Conservation (phyloP, 345 rosid species). For the Boechera stricta region DNA sequence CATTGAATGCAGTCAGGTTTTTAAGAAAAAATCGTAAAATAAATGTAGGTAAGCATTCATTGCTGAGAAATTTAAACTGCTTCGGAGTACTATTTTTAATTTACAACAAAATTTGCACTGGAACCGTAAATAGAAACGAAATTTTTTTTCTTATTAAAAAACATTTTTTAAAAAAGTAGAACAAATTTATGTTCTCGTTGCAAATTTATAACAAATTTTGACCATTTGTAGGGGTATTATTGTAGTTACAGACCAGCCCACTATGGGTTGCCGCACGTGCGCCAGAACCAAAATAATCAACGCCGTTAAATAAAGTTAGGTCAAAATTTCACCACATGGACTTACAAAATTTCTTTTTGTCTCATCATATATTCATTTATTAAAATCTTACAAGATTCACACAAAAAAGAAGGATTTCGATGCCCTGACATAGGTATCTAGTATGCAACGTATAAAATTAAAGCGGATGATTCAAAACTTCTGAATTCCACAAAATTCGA, state of each 20-base stretch:
- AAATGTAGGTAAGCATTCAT: constrained; percentile 23
- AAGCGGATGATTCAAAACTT: background rate
- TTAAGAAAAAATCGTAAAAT: constrained; percentile 1
- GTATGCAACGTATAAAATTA: background rate
- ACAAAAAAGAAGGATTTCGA: background rate
- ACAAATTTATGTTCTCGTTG: too few species aligned
- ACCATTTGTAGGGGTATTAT: constrained; percentile 8
- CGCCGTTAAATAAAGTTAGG: background rate
- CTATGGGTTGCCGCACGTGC: constrained; percentile 33
- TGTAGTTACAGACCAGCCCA: background rate
- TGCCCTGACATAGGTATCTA: background rate
- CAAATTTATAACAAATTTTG: background rate
- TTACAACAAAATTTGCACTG: too few species aligned
- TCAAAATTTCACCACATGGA: constrained; percentile 26
- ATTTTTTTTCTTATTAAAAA: too few species aligned
- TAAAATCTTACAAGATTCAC: background rate
- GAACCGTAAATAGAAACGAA: too few species aligned
- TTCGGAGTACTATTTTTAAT: background rate
- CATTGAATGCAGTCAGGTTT: constrained; percentile 10
- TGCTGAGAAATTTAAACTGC: background rate
- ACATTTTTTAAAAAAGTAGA: too few species aligned
- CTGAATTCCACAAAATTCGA: background rate
- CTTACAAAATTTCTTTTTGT: background rate
- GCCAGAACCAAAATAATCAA: constrained; percentile 18
- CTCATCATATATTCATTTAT: background rate